Evolutionary conservation across 164 flowering plant species (phyloP), one percentile per base, ranked within the genome.

Genomic region (Brasenia schreberi): DNA sequence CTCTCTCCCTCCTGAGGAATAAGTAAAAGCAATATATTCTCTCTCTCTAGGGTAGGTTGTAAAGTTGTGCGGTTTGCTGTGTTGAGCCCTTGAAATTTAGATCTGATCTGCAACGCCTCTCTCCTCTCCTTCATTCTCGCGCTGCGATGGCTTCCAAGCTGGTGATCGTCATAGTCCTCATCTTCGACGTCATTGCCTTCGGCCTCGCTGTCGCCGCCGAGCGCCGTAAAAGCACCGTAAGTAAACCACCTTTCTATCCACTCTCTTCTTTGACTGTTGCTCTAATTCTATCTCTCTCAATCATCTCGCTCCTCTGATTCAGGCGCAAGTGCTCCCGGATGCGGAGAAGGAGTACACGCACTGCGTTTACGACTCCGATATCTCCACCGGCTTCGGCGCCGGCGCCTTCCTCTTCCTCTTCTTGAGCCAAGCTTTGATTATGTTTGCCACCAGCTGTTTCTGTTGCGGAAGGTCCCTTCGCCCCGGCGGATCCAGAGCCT

Each of bases 141-240:
- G 4, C 60, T 3, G 60, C 60, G 17, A 58, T 58, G 60, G 60
- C 60, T 12, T 58, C 64, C 11, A 11, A 17, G 18, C 14, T 62
- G 64, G 12, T 63, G 65, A 23, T 63, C 33, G 44, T 63, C 7
- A 61, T 61, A 7, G 49, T 63, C 18, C 12, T 63, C 10, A 42
- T 63, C 65, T 63, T 63, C 65, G 65, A 63, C 39, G 14, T 63
- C 18, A 42, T 63, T n/a, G 65, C 65, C 65, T 63, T 63, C 18
- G 65, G 65, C 42, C 49, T 63, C 4, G 65, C 65, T n/a, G 65
- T 63, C 7, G 65, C 44, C 43, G 65, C 65, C 18, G 65, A 63
- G 65, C 65, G 33, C 14, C 19, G 65, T 39, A 63, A 42, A 42
- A 63, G 65, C 65, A 63, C 39, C 10, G 65, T 63, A 63, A 6